phyloP scores from a whole-genome alignment of 129 eudicot species.

The Saussurea involucrata region DNA sequence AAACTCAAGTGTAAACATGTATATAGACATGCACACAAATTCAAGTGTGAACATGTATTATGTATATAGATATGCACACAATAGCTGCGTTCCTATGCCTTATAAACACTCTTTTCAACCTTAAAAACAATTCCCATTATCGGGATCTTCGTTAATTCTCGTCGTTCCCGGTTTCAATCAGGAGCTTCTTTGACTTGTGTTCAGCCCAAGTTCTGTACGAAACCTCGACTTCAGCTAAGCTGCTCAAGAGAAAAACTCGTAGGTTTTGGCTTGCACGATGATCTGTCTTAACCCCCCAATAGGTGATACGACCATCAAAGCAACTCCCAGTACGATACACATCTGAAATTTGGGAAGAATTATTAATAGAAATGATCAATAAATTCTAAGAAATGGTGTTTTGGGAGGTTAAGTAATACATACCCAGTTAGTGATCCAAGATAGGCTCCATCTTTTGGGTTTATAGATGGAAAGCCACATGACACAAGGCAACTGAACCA shows the following conservation, averaged over 20 bases:
- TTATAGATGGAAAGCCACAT: constrained; percentile 83
- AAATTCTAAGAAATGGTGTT: background rate
- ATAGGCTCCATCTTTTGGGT: constrained; percentile 63
- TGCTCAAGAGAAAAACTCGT: constrained; percentile 58
- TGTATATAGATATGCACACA: constrained; percentile 28
- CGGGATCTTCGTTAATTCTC: background rate
- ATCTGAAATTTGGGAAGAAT: constrained; percentile 36
- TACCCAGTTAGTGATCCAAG: constrained; percentile 86
- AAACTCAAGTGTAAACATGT: background rate
- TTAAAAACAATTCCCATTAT: background rate
- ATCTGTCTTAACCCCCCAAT: constrained; percentile 79
- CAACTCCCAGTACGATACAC: constrained; percentile 63
- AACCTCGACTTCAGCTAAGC: background rate
- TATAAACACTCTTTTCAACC: constrained; percentile 16
- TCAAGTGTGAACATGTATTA: constrained; percentile 1
- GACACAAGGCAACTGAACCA: constrained; percentile 74
- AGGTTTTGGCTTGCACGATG: constrained; percentile 59
- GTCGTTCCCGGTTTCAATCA: background rate
- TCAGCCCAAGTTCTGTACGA: background rate
- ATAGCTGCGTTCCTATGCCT: background rate
- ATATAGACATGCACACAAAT: constrained; percentile 24
- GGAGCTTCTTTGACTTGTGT: constrained; percentile 12
- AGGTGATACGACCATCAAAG: constrained; percentile 67
- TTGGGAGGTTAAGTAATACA: constrained; percentile 4
- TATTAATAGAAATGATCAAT: background rate